These are phyloP conservation scores for Mycosphaerella sp. DNA, from an alignment of 2,329 filamentous ascomycete genomes.

Conservation along the genomic window DNA sequence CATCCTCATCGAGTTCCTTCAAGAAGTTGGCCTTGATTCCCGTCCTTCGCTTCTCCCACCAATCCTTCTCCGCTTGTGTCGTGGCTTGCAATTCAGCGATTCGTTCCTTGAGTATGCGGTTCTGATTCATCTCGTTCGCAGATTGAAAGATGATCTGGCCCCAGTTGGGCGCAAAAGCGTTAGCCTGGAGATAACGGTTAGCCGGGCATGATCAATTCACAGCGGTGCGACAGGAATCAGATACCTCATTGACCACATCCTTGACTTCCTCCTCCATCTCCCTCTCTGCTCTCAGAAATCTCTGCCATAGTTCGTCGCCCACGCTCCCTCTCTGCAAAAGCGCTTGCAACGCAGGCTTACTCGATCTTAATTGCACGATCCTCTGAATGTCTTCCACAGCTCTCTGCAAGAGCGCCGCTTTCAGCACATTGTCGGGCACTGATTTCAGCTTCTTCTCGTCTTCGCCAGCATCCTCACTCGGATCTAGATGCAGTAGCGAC, in stretches of 20 bases:
- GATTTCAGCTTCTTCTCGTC: slow-evolving; percentile 58
- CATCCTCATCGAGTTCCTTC: slow-evolving; percentile 66
- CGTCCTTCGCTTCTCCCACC: slow-evolving; percentile 82
- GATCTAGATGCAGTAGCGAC: slow-evolving; percentile 75
- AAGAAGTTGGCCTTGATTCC: slow-evolving; percentile 71
- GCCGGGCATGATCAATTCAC: background rate
- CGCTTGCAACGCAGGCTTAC: slow-evolving; percentile 79
- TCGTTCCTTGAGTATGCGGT: slow-evolving; percentile 66
- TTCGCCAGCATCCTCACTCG: slow-evolving; percentile 43
- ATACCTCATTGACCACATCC: slow-evolving; percentile 88
- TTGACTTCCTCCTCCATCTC: slow-evolving; percentile 95
- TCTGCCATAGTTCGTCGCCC: slow-evolving; percentile 91
- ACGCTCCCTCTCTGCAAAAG: slow-evolving; percentile 86
- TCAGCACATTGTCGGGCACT: slow-evolving; percentile 77
- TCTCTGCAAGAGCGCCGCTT: slow-evolving; percentile 79
- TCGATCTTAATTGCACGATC: slow-evolving; percentile 78
- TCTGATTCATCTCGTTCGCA: slow-evolving; percentile 90
- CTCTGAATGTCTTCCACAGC: slow-evolving; percentile 90
- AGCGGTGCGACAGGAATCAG: background rate
- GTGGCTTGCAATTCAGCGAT: slow-evolving; percentile 69
- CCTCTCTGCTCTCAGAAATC: slow-evolving; percentile 86
- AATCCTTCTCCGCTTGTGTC: slow-evolving; percentile 67
- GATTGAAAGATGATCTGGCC: slow-evolving; percentile 94
- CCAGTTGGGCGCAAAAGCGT: slow-evolving; percentile 82
- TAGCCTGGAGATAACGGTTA: slow-evolving; percentile 56